Percentiles rank a stretch among this genome's conserved stretches.
phyloP scores from a whole-genome alignment of 768 basidiomycete species.

The Dacryopinax primogenitus region DNA sequence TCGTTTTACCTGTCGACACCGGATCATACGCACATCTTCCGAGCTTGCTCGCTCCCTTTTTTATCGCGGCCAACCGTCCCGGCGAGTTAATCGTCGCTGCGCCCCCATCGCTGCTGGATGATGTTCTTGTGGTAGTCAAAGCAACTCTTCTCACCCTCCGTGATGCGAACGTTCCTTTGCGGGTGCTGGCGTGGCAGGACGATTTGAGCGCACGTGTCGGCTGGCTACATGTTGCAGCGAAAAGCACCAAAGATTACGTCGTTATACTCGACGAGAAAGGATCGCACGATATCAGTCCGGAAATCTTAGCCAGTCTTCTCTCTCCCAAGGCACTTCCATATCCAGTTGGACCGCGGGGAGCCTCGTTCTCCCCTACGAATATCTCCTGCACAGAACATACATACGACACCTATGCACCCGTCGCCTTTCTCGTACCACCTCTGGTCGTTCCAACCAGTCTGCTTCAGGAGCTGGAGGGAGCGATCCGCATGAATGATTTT shows the following conservation, averaged over 20 bases:
- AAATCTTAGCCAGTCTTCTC: conserved; percentile 14
- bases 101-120: conserved; percentile 29
- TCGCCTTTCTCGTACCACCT: conserved; percentile 47
- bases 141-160: conserved; percentile 1
- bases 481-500: conserved; percentile 15
- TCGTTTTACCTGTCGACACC: conserved; percentile 37
- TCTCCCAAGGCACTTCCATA: background rate
- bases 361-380: conserved; percentile 20
- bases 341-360: conserved; percentile 34
- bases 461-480: conserved; percentile 20
- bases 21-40: conserved; percentile 27
- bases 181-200: conserved; percentile 1
- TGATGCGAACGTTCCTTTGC: background rate
- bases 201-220: background rate
- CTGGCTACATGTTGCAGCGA: conserved; percentile 29
- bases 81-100: conserved; percentile 38
- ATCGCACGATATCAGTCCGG: conserved; percentile 27
- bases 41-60: conserved; percentile 30
- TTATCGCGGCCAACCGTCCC: conserved; percentile 21
- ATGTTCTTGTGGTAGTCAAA: conserved; percentile 31
- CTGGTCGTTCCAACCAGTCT: conserved; percentile 36
- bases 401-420: conserved; percentile 26
- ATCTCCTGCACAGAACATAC: conserved; percentile 28
- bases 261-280: conserved; percentile 42
- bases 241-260: conserved; percentile 37